These are phyloP conservation scores for Tillandsia fasciculata DNA, from an alignment of 176 grass and related monocot genomes.

Conservation along the genomic window DNA sequence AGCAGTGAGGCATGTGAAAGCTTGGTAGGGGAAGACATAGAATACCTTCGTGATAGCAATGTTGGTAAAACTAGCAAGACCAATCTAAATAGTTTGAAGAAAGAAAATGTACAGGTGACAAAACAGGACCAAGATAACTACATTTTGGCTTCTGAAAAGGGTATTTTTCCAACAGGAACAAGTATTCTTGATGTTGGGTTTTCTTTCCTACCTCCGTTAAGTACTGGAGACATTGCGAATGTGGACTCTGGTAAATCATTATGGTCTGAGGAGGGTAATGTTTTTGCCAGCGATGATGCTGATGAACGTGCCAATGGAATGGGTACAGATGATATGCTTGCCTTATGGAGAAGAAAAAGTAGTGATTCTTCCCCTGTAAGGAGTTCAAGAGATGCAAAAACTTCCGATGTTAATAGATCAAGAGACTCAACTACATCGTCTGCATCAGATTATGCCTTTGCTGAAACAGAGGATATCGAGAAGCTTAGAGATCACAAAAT, in stretches of 20 bases:
- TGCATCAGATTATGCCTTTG: conserved; percentile 42
- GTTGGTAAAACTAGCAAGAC: conserved; percentile 20
- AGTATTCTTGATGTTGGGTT: conserved; percentile 46
- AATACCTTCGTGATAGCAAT: conserved; percentile 36
- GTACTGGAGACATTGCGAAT: conserved; percentile 35
- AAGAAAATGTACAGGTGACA: conserved; percentile 26
- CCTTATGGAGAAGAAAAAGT: conserved; percentile 84
- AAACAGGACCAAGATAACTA: conserved; percentile 38
- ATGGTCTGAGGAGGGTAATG: conserved; percentile 53
- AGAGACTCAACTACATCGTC: conserved; percentile 70
- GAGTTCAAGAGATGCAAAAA: conserved; percentile 58
- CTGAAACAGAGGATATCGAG: conserved; percentile 53
- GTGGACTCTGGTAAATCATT: conserved; percentile 41
- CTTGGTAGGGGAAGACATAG: conserved; percentile 13
- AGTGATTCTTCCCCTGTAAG: conserved; percentile 60
- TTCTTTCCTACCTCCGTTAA: conserved; percentile 71
- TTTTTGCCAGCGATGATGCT: conserved; percentile 33
- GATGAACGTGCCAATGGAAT: conserved; percentile 60
- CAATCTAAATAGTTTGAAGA: conserved; percentile 4
- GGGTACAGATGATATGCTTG: conserved; percentile 74
- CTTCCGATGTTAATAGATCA: conserved; percentile 70
- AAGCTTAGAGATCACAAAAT: conserved; percentile 50
- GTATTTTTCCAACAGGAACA: conserved; percentile 31
- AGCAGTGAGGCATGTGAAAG: conserved; percentile 14
- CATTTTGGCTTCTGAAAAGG: conserved; percentile 30